phyloP scores from a whole-genome alignment of 78 protist species.

The Dictyostelium firmibasis region DNA sequence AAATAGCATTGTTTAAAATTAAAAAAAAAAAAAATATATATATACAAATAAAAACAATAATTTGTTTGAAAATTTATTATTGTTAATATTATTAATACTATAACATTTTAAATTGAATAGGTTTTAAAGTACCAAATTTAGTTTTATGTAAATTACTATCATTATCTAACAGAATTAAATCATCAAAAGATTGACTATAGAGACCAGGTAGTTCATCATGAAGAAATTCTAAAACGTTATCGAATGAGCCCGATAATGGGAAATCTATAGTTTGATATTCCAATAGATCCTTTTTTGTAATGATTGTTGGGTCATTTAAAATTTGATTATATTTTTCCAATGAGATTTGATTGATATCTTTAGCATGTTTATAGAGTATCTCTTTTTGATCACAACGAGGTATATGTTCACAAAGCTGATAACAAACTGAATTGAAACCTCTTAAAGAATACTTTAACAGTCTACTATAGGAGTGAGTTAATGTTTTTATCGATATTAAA shows the following conservation, averaged over 20 bases:
- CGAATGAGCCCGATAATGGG: not conserved
- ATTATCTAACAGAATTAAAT: not conserved
- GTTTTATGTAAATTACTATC: not conserved
- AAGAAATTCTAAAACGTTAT: not conserved
- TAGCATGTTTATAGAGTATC: not conserved
- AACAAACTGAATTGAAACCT: not conserved
- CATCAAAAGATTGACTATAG: not conserved
- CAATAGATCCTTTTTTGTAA: not conserved
- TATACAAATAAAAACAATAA: no score
- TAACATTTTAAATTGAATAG: not conserved
- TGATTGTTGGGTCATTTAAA: not conserved
- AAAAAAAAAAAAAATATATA: no score
- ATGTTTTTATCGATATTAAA: not conserved
- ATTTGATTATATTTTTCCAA: not conserved
- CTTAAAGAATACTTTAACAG: not conserved
- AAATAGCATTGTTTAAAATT: no score
- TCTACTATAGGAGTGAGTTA: not conserved
- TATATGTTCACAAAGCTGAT: not conserved
- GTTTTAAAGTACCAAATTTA: not conserved
- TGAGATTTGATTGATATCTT: not conserved
- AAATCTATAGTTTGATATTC: not conserved
- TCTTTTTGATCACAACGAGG: constrained; percentile 4
- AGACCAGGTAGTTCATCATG: not conserved
- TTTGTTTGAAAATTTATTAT: no score
- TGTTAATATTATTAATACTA: not conserved